phyloP scores from a whole-genome alignment of 352 stramenopile species.

The Phytophthora kernoviae region DNA sequence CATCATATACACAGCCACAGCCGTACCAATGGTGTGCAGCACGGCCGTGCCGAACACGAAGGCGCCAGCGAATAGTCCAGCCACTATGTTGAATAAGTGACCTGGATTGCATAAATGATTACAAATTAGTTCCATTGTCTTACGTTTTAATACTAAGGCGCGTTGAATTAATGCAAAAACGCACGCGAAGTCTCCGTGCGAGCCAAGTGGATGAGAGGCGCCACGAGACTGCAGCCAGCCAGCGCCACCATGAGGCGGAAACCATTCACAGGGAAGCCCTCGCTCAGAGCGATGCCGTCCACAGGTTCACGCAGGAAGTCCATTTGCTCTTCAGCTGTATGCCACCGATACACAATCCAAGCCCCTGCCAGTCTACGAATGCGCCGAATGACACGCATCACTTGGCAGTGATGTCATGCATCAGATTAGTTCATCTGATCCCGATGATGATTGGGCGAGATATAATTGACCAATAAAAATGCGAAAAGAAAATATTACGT shows the following conservation, averaged over 20 bases:
- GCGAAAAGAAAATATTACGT: background rate
- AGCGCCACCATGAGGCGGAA: constrained; percentile 84
- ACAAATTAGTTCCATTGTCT: constrained; percentile 1
- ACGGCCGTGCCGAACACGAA: constrained; percentile 87
- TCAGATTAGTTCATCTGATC: background rate
- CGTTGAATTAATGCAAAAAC: constrained; percentile 8
- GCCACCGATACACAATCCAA: constrained; percentile 24
- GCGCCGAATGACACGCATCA: constrained; percentile 28
- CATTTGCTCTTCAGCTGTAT: constrained; percentile 35
- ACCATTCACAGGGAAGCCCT: constrained; percentile 77
- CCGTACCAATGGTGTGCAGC: constrained; percentile 72
- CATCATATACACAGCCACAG: constrained; percentile 65
- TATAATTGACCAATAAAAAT: too few relatives aligned
- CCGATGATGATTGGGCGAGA: too few relatives aligned
- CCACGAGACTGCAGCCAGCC: constrained; percentile 62
- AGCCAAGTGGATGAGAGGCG: constrained; percentile 67
- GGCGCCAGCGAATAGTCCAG: constrained; percentile 63
- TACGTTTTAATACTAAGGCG: background rate
- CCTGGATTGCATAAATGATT: constrained; percentile 33
- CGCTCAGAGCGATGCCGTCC: constrained; percentile 64
- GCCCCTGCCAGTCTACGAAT: constrained; percentile 21
- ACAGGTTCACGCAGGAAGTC: constrained; percentile 67
- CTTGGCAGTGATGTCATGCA: constrained; percentile 16
- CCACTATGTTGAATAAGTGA: constrained; percentile 71
- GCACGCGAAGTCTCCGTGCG: constrained; percentile 65